Base-by-base conservation (phyloP, 2,329 filamentous ascomycete genomes). In the Bimuria novae-zelandiae region DNA sequence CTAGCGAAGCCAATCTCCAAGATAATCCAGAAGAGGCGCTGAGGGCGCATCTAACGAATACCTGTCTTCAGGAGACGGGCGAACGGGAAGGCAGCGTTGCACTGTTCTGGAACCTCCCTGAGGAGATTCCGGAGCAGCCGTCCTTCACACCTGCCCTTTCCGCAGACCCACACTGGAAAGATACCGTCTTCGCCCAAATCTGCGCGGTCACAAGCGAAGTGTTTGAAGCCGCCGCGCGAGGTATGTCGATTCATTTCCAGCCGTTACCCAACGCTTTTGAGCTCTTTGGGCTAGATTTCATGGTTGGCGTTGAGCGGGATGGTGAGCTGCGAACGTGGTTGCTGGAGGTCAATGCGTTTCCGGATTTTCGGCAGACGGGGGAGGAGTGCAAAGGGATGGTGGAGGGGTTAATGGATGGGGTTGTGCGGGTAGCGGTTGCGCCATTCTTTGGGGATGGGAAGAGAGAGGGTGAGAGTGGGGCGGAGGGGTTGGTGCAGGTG, bases 291-390 rank as follows among this genome's bases (percentile, higher is more conserved):
- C 74, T 97, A 36, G 94, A 99, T 71, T 99, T 94, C 69, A 73
- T 99, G 65, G 86, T 97, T 8, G 58, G 64, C 0, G 39, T 69
- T 3, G 69, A 71, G 65, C 80, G 70, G 0, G 65, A 71, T 7
- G 87, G 85, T 0, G 49, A 52, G 2, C 17, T 73, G 36, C 80
- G 67, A 3, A 83, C 85, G 3, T 97, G 87, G 85, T 72, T 99
- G 66, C 77, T 99, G 51, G 94, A 99, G 77, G 84, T 96, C 27
- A 99, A 99, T 77, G 90, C 93, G 0, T 99, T 96, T 75, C 94
- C 94, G 8, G 94, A 99, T 76, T 97, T 97, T 69, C 86, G 84
- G 68, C 93, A 97, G 83, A 96, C 92, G 14, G 94, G 94, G 0
- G 81, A 82, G 7, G 87, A 89, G 51, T 75, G 96, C 59, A 84